Conservation (phyloP, 2,329 filamentous ascomycete genomes). For the Diaporthe eres region DNA sequence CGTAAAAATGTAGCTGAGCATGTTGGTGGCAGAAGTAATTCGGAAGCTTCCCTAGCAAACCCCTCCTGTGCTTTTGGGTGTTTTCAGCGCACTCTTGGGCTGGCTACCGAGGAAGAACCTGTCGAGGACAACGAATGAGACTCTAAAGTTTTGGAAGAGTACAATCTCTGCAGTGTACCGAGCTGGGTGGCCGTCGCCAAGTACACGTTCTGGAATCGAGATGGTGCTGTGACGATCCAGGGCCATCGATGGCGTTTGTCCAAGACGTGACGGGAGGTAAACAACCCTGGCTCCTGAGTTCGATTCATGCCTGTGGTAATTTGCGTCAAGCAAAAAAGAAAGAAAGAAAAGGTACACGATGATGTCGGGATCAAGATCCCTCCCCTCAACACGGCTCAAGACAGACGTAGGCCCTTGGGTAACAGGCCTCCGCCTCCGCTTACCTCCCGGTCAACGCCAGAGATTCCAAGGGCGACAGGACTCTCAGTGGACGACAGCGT, state of each 20-base stretch:
- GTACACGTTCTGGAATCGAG: too few relatives aligned
- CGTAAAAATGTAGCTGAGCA: background rate
- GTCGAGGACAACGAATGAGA: too few relatives aligned
- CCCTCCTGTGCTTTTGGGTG: too few relatives aligned
- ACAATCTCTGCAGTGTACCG: too few relatives aligned
- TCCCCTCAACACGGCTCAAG: conserved; percentile 18
- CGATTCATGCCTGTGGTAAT: background rate
- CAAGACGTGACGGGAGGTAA: background rate
- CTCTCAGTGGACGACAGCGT: background rate
- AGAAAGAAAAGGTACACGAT: conserved; percentile 5
- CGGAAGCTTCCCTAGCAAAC: too few relatives aligned
- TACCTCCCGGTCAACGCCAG: background rate
- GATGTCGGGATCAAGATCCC: background rate
- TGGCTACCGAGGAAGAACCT: too few relatives aligned
- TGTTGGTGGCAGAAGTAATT: background rate
- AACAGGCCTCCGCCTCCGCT: background rate
- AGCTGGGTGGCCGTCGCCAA: too few relatives aligned
- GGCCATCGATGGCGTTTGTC: too few relatives aligned
- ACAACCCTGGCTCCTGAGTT: background rate
- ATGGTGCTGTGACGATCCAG: too few relatives aligned
- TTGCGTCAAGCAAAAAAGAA: background rate
- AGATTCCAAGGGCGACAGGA: background rate
- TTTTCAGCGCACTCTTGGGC: too few relatives aligned
- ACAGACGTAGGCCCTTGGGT: background rate
- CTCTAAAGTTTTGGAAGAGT: too few relatives aligned